Base-by-base conservation (phyloP, 345 rosid species). In the Brassica carinata region DNA sequence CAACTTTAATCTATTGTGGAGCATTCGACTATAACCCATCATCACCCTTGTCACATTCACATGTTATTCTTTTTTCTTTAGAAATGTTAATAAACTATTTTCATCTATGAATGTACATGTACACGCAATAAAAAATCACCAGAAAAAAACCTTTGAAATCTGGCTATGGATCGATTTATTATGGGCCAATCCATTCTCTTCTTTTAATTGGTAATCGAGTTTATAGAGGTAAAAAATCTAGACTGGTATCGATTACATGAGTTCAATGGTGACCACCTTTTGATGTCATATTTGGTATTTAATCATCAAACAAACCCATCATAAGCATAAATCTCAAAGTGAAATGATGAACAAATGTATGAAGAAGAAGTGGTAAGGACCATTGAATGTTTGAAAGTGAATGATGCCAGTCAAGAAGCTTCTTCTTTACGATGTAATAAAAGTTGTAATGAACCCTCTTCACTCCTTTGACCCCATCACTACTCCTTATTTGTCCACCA, bases 21-120 rank as follows among this genome's bases (percentile, higher is more conserved):
- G 83, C 76, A 66, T 71, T 76, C 76, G 77, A 76, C 70, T 72
- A 45, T 72, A 65, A 72, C 74, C 74, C 73, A 71, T 76, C 84
- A 76, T 77, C 81, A 67, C 77, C 80, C 64, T 76, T 59, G 69
- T 65, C 81, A 76, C 80, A 81, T 65, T 81, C 73, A 81, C 80
- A 65, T 76, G 76, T 27, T 69, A 61, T 73, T 58, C 48, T 34
- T 34, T 45, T 19, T 38, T 3, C 1, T 63, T 19, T 8, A 11
- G 13, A 26, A 62, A 73, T 77, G 17, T 10, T 17, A 29, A 55
- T 69, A 14, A 18, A 55, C 19, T 29, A 64, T 23, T 55, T 65
- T 71, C 64, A 78, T 64, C 38, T 71, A 53, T 29, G 43, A 69
- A 70, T 62, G 31, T 26, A n/a, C 8, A 36, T 64, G 51, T 64